Base-by-base conservation (phyloP, 768 basidiomycete genomes). In the Lactarius hatsudake region DNA sequence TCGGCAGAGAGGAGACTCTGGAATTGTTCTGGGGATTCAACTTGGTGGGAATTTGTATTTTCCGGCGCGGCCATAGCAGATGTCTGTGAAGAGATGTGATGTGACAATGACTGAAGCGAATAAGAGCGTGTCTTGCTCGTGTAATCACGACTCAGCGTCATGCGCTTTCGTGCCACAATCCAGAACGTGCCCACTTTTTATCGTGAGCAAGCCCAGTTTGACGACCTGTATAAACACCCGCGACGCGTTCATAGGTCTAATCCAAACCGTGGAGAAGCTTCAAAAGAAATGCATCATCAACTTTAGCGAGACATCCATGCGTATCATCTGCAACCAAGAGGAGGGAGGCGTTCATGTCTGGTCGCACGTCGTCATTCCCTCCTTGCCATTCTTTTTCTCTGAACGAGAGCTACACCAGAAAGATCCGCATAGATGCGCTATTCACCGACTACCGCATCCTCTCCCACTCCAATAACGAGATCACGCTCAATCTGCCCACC, bases 321-420 rank as follows among this genome's bases (percentile, higher is more conserved):
- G 88, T 67, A 86, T 95, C 66, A 94, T 96, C 63, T 95, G 94
- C 79, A 88, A 89, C 65, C 84, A 81, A 59, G 90, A 93, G 62
- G 91, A 93, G 71, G 91, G 90, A 0, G 91, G 91, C 3, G 87
- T 93, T 5, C 93, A 95, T 75, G 91, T 95, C 61, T 95, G 94
- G 94, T 84, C 84, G 86, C 86, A 63, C 63, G 86, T 78, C 23
- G 2, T 43, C 40, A 38, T 81, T 80, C 78, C 81, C 59, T 64
- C 38, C 3, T 59, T 17, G 12, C n/a, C 36, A 23, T 18, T 30
- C 18, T 26, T 38, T 13, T 38, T 59, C 72, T 45, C 75, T 66
- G 57, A 61, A 59, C 34, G 48, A 15, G 7, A 15, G 45, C 18
- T 12, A 38, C 8, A 42, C 20, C 63, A 89, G 87, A 18, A 83